Base-by-base conservation (phyloP, 495 filamentous ascomycete genomes). In the Aspergillus diversus region DNA sequence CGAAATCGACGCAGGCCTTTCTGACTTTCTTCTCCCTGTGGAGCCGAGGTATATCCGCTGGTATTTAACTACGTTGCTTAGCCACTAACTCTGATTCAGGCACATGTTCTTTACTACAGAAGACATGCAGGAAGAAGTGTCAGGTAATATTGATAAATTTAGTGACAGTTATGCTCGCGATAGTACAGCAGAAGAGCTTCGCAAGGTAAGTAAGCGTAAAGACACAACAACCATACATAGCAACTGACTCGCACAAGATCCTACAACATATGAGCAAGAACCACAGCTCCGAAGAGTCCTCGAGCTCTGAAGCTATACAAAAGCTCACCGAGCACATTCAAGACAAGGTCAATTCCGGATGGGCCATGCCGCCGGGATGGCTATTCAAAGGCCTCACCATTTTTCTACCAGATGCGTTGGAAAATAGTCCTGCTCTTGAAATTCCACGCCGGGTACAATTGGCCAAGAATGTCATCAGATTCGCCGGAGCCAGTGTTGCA, bases 91-190 rank as follows among this genome's bases (percentile, higher is more conserved):
- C 39, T 13, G 27, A 33, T 51, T 21, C 39, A 81, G 82, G 42
- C 86, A 89, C 62, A 81, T 89, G 72, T 87, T 87, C 63, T 84
- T 81, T 65, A 81, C 79, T 0, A 77, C 71, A 11, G 66, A 77
- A 15, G 77, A 77, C 11, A 78, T 80, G 48, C 71, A 80, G 46
- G 72, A 79, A 33, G 75, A 74, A 5, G 72, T 82, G 16, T 75
- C 76, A 32, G 67, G 64, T 27, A 90, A 87, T 62, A 77, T 90
- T 7, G 95, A 99, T 73, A 77, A 81, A 63, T 97, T 84, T 66
- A 87, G 86, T 2, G 95, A 99, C 73, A 93, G 92, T 69, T 98
- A 92, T 72, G 83, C 88, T 2, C 82, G 92, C 33, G 87, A 96
- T 65, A 78, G 90, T 11, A 83, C 75, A 1, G 69, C 80, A 0